Evolutionary conservation across 2,329 filamentous ascomycete genomes (phyloP).

Genomic region (Sordariomycetes sp.): DNA sequence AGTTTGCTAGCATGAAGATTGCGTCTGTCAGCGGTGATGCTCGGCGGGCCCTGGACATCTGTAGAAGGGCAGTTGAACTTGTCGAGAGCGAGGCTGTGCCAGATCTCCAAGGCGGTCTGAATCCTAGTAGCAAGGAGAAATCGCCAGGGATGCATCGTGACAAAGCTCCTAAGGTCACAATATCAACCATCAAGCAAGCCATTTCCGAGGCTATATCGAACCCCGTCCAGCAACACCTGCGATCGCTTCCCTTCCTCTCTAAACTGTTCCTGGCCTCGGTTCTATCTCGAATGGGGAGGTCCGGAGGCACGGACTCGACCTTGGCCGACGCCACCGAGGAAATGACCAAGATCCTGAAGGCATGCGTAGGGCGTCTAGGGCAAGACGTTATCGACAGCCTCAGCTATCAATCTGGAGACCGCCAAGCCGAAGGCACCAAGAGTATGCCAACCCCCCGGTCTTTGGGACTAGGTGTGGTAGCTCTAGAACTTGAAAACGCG

Average conservation of each 20-base stretch:
- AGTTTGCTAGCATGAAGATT: slow-evolving; percentile 93
- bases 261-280: slow-evolving; percentile 82
- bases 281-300: slow-evolving; percentile 64
- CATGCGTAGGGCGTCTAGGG: slow-evolving; percentile 5
- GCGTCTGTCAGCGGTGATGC: slow-evolving; percentile 94
- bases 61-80: slow-evolving; percentile 85
- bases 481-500: slow-evolving; percentile 72
- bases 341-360: slow-evolving; percentile 10
- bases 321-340: slow-evolving; percentile 87
- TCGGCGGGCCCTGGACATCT: slow-evolving; percentile 85
- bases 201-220: slow-evolving; percentile 93
- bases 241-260: slow-evolving; percentile 64
- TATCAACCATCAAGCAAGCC: slow-evolving; percentile 83
- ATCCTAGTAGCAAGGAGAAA: slow-evolving; percentile 5
- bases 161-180: slow-evolving; percentile 54
- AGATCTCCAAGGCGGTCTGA: neutral
- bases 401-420: neutral
- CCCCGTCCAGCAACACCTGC: slow-evolving; percentile 79
- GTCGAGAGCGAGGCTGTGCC: slow-evolving; percentile 48
- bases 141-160: slow-evolving; percentile 16
- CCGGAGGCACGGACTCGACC: slow-evolving; percentile 75
- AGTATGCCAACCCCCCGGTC: neutral
- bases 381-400: slow-evolving; percentile 7
- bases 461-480: slow-evolving; percentile 24
- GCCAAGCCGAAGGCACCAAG: neutral